Evolutionary conservation across 345 rosid species (phyloP), one percentile per base, ranked within the genome.

Genomic region (Salix dunnii): DNA sequence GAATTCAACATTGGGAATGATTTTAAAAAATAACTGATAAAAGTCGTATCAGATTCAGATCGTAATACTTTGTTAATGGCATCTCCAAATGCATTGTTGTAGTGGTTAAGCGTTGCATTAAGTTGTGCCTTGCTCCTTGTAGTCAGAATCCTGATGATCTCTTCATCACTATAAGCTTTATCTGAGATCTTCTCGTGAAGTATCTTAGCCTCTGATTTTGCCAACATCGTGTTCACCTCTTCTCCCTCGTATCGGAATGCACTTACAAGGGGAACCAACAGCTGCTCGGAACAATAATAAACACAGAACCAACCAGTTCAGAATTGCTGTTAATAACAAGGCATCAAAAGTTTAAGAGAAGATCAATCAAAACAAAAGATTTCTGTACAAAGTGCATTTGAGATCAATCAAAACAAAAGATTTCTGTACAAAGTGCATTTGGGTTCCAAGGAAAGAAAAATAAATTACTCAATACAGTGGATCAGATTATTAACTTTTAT

Each of bases 71-170:
- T 94, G 89, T 83, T 89, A 70, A 92, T 86, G 71, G 96, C 84
- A 77, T 82, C 85, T 18, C 97, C 97, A 72, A 77, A 90, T 12
- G 83, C 76, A 79, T 89, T 80, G 76, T 92, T 92, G 85, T 88
- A 94, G 83, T 88, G 91, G 82, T 92, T 94, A 61, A 92, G 86
- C 1, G 96, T 88, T 27, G 96, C 98, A 25, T 77, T 84, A 14
- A 92, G 84, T 81, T 94, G 96, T 58, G 94, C 87, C 82, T 90
- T 94, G 71, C 97, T 92, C 72, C 98, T 91, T 82, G 97, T 91
- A 17, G 91, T 77, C 78, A 94, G 74, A 80, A 94, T 92, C 83
- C 98, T 83, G 79, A 90, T 90, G 81, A 94, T 74, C 73, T 94
- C 98, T 28, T 94, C 98, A 73, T 92, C 90, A 82, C 27, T 77